These are phyloP conservation scores for Xylogone sp. DNA, from an alignment of 2,329 filamentous ascomycete genomes.

Conservation along the genomic window DNA sequence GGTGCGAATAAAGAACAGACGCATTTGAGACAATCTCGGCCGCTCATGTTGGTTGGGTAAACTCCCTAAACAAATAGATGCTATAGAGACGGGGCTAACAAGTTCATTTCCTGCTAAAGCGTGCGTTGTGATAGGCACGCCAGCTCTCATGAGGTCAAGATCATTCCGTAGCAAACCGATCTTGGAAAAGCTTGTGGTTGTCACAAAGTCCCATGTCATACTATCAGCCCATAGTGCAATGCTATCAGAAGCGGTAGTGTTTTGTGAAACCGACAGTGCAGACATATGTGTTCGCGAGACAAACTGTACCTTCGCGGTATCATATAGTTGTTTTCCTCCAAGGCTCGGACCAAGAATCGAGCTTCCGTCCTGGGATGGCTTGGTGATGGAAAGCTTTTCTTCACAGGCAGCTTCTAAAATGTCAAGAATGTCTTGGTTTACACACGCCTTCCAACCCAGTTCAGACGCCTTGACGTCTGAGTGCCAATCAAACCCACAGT, in stretches of 20 bases:
- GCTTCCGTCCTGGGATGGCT: conserved; percentile 2
- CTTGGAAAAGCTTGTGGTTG: conserved; percentile 13
- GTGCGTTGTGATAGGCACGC: conserved; percentile 14
- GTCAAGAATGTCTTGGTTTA: conserved; percentile 10
- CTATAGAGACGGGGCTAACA: conserved; percentile 21
- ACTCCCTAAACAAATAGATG: conserved; percentile 23
- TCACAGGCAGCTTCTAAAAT: conserved; percentile 18
- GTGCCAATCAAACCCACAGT: conserved; percentile 15
- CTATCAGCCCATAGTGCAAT: not conserved
- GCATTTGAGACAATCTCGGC: not conserved
- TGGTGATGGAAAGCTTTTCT: conserved; percentile 13
- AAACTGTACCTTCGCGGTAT: conserved; percentile 12
- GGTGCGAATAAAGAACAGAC: not conserved
- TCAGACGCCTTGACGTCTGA: conserved; percentile 6
- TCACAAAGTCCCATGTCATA: conserved; percentile 20
- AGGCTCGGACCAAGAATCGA: conserved; percentile 1
- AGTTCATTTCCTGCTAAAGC: conserved; percentile 16
- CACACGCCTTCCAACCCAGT: conserved; percentile 19
- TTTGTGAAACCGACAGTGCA: not conserved
- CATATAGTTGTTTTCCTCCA: conserved; percentile 7
- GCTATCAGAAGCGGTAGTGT: not conserved
- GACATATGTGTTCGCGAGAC: conserved; percentile 13
- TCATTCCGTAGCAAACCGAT: conserved; percentile 26
- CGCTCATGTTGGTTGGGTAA: not conserved
- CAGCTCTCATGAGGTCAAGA: conserved; percentile 19